Conservation (phyloP, 305 asterid genomes). For the Plantago coronopus region DNA sequence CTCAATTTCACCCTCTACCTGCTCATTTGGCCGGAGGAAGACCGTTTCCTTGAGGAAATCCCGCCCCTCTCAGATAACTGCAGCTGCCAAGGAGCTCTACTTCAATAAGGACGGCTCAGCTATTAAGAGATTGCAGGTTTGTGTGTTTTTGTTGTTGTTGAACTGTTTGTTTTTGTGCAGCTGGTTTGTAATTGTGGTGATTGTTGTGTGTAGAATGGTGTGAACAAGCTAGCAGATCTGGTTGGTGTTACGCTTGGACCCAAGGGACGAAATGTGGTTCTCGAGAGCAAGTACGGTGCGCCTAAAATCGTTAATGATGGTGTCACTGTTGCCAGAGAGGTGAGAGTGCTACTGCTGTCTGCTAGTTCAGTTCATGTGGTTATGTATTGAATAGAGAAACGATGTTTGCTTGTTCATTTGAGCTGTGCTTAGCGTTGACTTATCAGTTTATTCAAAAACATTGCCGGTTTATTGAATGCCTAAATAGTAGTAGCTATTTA, state of each 20-base stretch:
- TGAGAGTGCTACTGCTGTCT: too few species aligned
- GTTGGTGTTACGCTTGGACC: conserved; percentile 99
- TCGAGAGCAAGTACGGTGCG: conserved; percentile 91
- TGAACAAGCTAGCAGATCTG: conserved; percentile 88
- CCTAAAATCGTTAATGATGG: conserved; percentile 96
- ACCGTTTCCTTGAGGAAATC: conserved; percentile 35
- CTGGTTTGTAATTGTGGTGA: conserved; percentile 9
- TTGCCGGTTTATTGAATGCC: too few species aligned
- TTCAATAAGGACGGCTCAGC: conserved; percentile 97
- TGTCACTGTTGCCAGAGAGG: conserved; percentile 94
- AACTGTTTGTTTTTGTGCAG: not conserved
- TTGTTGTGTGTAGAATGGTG: conserved; percentile 57
- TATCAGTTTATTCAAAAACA: too few species aligned
- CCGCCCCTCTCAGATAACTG: conserved; percentile 46
- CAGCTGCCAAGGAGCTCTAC: conserved; percentile 77
- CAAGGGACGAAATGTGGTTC: conserved; percentile 93
- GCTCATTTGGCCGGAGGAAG: conserved; percentile 48
- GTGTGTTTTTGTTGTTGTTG: conserved; percentile 6
- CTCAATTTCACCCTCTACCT: conserved; percentile 41
- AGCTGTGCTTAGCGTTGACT: too few species aligned
- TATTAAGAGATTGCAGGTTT: conserved; percentile 76
- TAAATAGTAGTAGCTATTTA: too few species aligned
- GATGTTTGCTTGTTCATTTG: too few species aligned
- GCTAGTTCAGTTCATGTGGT: too few species aligned
- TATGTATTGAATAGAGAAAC: not conserved